phyloP scores from a whole-genome alignment of 208 protist species.

The Angomonas desouzai region DNA sequence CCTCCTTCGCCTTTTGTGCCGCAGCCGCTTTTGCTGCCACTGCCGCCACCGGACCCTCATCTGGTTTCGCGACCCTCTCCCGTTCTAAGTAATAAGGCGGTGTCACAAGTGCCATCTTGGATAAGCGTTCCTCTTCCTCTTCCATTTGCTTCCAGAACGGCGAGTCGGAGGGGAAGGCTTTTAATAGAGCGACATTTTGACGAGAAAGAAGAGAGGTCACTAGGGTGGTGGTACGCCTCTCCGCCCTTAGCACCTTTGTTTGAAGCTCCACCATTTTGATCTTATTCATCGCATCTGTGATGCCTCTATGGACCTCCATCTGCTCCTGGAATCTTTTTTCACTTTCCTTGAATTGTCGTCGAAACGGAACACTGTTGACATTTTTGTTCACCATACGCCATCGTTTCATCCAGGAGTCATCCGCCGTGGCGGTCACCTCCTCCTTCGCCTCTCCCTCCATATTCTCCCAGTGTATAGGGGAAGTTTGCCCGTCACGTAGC shows the following conservation, averaged over 20 bases:
- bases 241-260: slow-evolving; percentile 23
- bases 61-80: not conserved
- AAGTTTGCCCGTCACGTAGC: not conserved
- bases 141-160: slow-evolving; percentile 16
- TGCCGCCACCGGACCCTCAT: not conserved
- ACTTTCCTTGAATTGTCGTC: slow-evolving; percentile 18
- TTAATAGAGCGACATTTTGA: slow-evolving; percentile 13
- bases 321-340: slow-evolving; percentile 49
- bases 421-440: not conserved
- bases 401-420: slow-evolving; percentile 4
- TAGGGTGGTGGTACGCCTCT: slow-evolving; percentile 22
- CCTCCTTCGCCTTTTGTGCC: not conserved
- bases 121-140: slow-evolving; percentile 10
- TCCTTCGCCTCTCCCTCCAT: not conserved
- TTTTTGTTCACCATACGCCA: slow-evolving; percentile 4
- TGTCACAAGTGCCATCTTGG: not conserved
- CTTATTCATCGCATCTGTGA: slow-evolving; percentile 24
- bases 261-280: slow-evolving; percentile 23
- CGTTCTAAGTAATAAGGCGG: not conserved
- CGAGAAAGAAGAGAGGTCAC: slow-evolving; percentile 17
- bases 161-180: not conserved
- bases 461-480: not conserved
- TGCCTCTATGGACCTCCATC: slow-evolving; percentile 40
- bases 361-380: slow-evolving; percentile 6
- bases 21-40: not conserved